Evolutionary conservation across 2,329 filamentous ascomycete species (phyloP), one percentile per base, ranked within the genome.

Genomic region (Monilinia polystroma): DNA sequence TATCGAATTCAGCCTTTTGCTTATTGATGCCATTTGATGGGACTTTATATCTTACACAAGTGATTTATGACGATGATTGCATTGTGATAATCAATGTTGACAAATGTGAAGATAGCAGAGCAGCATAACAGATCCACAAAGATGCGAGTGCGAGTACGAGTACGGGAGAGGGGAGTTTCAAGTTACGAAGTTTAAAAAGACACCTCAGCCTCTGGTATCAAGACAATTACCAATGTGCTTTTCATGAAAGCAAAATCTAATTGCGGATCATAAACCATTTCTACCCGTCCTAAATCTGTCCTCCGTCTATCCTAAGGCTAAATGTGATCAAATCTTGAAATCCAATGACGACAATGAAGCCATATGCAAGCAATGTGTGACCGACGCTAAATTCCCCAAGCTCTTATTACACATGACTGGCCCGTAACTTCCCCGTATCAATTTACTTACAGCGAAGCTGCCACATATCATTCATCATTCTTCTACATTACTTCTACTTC

Each of bases 21-120:
- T 71, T 66, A 52, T 66, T 60, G 55, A 66, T 60, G 38, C 64
- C 49, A 53, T 45, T 29, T 47, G 26, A 64, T n/a, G 63, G 41
- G 52, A 62, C 11, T 14, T 62, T 51, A 38, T 18, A 51, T 26
- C 26, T 38, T 62, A n/a, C 45, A 62, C n/a, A 62, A 26, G 58
- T 62, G 58, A 62, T 51, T 38, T 26, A 62, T 1, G 38, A 32
- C n/a, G 26, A 41, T 64, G 14, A 58, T 38, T 16, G n/a, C 57
- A 58, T 38, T 16, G n/a, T 64, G 29, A 45, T 47, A 18, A 11
- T 38, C 38, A 54, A 63, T 32, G 8, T 26, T 7, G 29, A 26
- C 23, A 11, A 20, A 62, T 20, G n/a, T 57, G 35, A 57, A n/a
- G n/a, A 41, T 20, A 49, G 29, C 32, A 23, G 16, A n/a, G 26